These are phyloP conservation scores for Tricholoma hemisulphureum DNA, from an alignment of 768 basidiomycete species.

Conservation along the genomic window DNA sequence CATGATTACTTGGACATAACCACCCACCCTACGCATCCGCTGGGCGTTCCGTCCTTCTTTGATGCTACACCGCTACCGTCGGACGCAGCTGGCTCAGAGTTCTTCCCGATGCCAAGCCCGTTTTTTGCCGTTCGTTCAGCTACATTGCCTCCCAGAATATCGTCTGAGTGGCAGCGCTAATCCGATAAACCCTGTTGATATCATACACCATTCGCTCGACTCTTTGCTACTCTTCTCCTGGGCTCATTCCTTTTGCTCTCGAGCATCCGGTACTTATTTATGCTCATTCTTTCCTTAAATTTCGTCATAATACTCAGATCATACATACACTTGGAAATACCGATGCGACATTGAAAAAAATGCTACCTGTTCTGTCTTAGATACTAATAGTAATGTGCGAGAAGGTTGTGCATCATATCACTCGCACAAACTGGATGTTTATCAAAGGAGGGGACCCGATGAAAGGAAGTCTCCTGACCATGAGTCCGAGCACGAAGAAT, in stretches of 20 bases:
- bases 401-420: conserved; percentile 7
- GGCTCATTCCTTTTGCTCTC: background rate
- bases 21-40: conserved; percentile 12
- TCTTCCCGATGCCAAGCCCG: conserved; percentile 9
- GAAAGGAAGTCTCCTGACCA: conserved; percentile 22
- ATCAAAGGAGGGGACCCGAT: conserved; percentile 23
- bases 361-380: background rate
- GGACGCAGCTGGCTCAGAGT: conserved; percentile 16
- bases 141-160: conserved; percentile 6
- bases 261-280: background rate
- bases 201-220: background rate
- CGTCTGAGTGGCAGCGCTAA: conserved; percentile 5
- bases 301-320: conserved; percentile 8
- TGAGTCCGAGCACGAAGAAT: conserved; percentile 21
- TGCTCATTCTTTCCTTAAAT: conserved; percentile 3
- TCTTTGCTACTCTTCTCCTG: background rate
- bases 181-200: background rate
- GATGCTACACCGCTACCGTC: conserved; percentile 18
- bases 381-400: background rate
- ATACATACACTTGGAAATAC: conserved; percentile 9
- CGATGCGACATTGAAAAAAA: background rate
- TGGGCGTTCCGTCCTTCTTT: conserved; percentile 16
- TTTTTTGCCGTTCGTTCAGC: conserved; percentile 7
- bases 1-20: conserved; percentile 9
- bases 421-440: conserved; percentile 21